phyloP scores from a whole-genome alignment of 225 moss, liverwort and hornwort genomes.

The Takakia lepidozioides region DNA sequence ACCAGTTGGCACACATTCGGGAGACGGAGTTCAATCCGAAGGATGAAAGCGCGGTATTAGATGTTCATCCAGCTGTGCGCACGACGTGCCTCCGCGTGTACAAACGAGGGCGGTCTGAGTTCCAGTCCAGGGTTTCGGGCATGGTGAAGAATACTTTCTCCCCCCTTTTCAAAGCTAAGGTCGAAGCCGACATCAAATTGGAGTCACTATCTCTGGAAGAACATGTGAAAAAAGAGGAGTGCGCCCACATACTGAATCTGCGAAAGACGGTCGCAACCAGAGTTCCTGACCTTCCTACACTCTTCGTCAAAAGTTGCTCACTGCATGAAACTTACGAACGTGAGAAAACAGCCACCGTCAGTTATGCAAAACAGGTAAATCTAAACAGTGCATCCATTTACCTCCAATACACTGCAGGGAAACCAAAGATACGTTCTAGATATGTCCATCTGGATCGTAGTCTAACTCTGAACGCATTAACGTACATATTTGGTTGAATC shows the following conservation, averaged over 20 bases:
- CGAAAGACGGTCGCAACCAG: not conserved
- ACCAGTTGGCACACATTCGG: too few relatives aligned
- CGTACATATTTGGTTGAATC: not conserved
- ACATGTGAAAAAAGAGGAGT: not conserved
- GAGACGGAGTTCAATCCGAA: too few relatives aligned
- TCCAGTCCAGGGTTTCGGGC: not conserved
- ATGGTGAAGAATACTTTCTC: not conserved
- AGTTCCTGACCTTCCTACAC: not conserved
- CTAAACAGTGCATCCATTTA: not conserved
- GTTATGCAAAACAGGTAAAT: not conserved
- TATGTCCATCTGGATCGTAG: too few relatives aligned
- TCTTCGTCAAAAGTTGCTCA: not conserved
- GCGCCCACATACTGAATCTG: not conserved
- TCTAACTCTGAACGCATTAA: too few relatives aligned
- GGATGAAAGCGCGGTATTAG: too few relatives aligned
- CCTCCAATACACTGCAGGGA: not conserved
- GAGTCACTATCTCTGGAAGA: not conserved
- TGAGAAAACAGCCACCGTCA: not conserved
- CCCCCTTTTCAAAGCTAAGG: not conserved
- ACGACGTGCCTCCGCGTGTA: too few relatives aligned
- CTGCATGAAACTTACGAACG: not conserved
- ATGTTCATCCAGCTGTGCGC: too few relatives aligned
- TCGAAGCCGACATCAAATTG: slow-evolving; percentile 1
- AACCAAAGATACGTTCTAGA: not conserved
- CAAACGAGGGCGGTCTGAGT: not conserved